Base-by-base conservation (phyloP, 352 stramenopile species). In the Globisporangium cylindrosporum region DNA sequence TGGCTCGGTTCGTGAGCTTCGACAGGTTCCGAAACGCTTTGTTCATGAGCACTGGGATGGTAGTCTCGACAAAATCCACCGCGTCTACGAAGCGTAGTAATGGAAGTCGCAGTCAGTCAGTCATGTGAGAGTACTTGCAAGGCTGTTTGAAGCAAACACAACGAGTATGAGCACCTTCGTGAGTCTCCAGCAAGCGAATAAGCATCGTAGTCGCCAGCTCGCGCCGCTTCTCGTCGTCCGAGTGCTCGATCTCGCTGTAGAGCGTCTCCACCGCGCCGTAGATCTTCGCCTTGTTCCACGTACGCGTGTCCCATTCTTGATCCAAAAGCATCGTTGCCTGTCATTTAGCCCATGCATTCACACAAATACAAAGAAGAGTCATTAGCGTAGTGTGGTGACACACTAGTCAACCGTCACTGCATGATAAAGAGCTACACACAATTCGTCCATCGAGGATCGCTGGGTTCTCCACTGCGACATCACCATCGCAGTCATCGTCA, bases 311-410 rank as follows among this genome's bases (percentile, higher is more conserved):
- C 84, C 87, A 94, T 80, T 94, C 84, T 60, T 93, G 80, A 25
- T 90, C 85, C 79, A 93, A 81, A 4, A 91, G 71, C 79, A 94
- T 91, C 9, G 68, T 84, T 51, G 86, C 76, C 87, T 94, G 64
- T 64, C 29, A n/a, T n/a, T 29, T 29, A 29, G 25, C 25, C 25
- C 25, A 29, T 32, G 27, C 3, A 32, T 14, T 43, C 36, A 14
- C 10, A 14, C 41, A n/a, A 62, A 54, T 1, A 20, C 41, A 25
- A 9, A 14, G 24, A 22, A 32, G n/a, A 41, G 5, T 14, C 53
- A 38, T 59, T 36, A 41, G 18, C 14, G 18, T 20, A 59, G 8
- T 15, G 14, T 5, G 4, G 10, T 3, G 10, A 59, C 5, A 34
- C 1, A 41, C 41, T 18, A 38, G 32, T n/a, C 29, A 29, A 49